Percentiles rank a stretch among this genome's conserved stretches.
These are phyloP conservation scores for Curvularia eragrostidis DNA, from an alignment of 2,329 filamentous ascomycete genomes.

Conservation along the genomic window DNA sequence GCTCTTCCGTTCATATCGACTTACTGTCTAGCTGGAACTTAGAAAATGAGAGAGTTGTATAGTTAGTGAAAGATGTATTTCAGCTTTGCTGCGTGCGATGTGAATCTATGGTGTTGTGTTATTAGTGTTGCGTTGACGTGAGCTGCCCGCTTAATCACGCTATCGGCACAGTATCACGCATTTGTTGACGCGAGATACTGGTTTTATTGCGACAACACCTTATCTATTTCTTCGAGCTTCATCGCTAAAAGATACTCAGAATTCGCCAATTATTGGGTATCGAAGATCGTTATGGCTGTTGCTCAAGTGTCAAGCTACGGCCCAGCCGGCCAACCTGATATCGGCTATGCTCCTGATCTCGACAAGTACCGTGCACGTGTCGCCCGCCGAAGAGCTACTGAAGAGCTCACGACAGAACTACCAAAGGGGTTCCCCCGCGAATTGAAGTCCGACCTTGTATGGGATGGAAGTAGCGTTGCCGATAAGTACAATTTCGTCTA, in stretches of 20 bases:
- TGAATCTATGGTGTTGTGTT: neutral
- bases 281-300: neutral
- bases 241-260: neutral
- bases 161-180: neutral
- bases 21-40: too few species aligned
- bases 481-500: conserved; percentile 63
- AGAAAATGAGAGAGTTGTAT: too few species aligned
- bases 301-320: neutral
- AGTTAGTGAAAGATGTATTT: too few species aligned
- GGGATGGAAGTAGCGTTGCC: conserved; percentile 61
- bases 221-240: neutral
- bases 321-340: conserved; percentile 62
- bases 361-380: conserved; percentile 61
- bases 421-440: conserved; percentile 60
- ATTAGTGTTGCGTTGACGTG: neutral
- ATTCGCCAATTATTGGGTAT: too few species aligned
- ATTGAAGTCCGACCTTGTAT: conserved; percentile 61
- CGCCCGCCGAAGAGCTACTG: conserved; percentile 54
- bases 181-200: neutral
- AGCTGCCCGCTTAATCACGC: neutral
- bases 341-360: conserved; percentile 62
- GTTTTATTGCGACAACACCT: neutral
- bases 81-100: too few species aligned
- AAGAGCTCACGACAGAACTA: conserved; percentile 48
- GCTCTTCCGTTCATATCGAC: too few species aligned